Evolutionary conservation across 2,329 filamentous ascomycete genomes (phyloP).

Genomic region (Apiospora koreana): DNA sequence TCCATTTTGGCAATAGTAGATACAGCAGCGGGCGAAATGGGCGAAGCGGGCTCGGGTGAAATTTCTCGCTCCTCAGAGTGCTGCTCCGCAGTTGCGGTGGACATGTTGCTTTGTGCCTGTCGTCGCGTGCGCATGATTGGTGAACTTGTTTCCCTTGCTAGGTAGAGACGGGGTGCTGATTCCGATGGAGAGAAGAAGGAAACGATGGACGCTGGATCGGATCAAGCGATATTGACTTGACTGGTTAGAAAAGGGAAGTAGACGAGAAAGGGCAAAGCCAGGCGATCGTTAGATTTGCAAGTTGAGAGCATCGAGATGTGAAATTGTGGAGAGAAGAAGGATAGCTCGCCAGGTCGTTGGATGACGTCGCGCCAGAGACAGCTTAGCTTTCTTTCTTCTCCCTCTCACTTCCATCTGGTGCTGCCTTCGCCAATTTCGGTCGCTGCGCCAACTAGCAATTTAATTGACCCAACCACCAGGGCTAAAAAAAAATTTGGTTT

Average conservation of each 20-base stretch:
- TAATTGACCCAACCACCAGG: neutral
- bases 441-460: constrained; percentile 2
- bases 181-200: neutral
- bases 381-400: neutral
- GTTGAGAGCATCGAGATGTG: constrained; percentile 3
- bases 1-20: constrained; percentile 11
- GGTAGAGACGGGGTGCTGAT: neutral
- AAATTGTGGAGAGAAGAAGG: constrained; percentile 3
- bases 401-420: neutral
- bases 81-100: neutral
- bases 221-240: neutral
- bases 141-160: neutral
- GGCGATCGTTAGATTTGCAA: constrained; percentile 1
- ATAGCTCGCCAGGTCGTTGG: constrained; percentile 1
- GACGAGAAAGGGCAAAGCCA: neutral
- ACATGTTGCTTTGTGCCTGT: constrained; percentile 12
- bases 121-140: constrained; percentile 18
- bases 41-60: constrained; percentile 2
- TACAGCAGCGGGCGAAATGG: neutral
- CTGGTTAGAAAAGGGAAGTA: neutral
- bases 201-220: neutral
- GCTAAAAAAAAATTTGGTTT: neutral
- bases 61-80: neutral
- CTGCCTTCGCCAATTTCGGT: neutral
- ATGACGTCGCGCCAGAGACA: neutral